Conservation (phyloP, 306 rosid species). For the Begonia peltatifolia region DNA sequence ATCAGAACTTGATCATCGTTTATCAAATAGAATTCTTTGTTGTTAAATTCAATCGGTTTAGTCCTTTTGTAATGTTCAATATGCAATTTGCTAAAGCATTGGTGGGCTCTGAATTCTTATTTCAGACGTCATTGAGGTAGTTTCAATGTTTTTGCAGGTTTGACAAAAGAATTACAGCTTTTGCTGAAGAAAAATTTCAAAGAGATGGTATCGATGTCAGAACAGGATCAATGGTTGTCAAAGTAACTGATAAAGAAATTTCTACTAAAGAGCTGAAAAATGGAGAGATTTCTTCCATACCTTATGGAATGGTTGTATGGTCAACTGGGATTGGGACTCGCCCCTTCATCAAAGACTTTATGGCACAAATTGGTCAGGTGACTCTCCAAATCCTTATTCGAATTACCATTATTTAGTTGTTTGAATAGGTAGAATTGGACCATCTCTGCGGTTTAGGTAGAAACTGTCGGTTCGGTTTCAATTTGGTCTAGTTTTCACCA, state of each 20-base stretch:
- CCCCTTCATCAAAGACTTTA: constrained; percentile 70
- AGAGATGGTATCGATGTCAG: constrained; percentile 80
- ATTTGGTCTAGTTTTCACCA: too few relatives aligned
- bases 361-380: constrained; percentile 93
- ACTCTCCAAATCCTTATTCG: constrained; percentile 14
- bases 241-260: constrained; percentile 74
- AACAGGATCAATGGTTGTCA: constrained; percentile 93
- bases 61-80: too few relatives aligned
- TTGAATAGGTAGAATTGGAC: too few relatives aligned
- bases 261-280: constrained; percentile 65
- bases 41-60: too few relatives aligned
- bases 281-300: constrained; percentile 47
- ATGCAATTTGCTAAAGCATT: not conserved
- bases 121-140: not conserved
- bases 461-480: too few relatives aligned
- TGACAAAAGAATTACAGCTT: constrained; percentile 88
- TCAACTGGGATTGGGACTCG: constrained; percentile 95
- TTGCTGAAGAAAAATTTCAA: constrained; percentile 75
- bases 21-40: too few relatives aligned
- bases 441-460: too few relatives aligned
- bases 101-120: not conserved
- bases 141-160: constrained; percentile 40
- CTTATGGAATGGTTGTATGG: constrained; percentile 97
- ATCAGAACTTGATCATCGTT: too few relatives aligned
- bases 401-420: too few relatives aligned